Percentiles rank a stretch among this genome's conserved stretches.
phyloP scores from a whole-genome alignment of 352 stramenopile species.

The Globisporangium middletonii region DNA sequence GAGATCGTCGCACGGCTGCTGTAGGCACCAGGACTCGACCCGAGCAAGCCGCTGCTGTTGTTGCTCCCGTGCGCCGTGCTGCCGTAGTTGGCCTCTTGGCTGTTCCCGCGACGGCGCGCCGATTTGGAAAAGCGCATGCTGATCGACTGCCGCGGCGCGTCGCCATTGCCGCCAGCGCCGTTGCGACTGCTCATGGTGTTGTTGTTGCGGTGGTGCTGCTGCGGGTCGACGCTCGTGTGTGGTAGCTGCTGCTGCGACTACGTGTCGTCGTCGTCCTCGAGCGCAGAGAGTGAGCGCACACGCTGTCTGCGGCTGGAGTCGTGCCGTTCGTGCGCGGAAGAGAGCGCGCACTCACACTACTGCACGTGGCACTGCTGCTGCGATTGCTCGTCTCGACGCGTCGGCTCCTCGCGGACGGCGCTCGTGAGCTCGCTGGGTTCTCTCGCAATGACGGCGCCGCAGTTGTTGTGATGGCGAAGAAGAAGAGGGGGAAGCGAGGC shows the following conservation, averaged over 20 bases:
- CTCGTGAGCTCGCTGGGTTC: not conserved
- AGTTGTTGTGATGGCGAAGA: not conserved
- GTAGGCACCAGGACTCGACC: slow-evolving; percentile 35
- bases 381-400: not conserved
- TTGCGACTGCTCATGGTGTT: slow-evolving; percentile 3
- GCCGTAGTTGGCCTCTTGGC: slow-evolving; percentile 42
- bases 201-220: not conserved
- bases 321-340: no score
- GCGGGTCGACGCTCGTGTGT: not conserved
- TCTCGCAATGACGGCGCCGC: not conserved
- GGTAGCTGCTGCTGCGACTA: not conserved
- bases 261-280: no score
- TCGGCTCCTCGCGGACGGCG: not conserved
- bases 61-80: slow-evolving; percentile 16
- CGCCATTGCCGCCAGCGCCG: slow-evolving; percentile 16
- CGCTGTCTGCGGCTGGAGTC: no score
- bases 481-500: not conserved
- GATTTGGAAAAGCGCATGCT: slow-evolving; percentile 66
- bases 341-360: no score
- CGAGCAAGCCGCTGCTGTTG: slow-evolving; percentile 19
- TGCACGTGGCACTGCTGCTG: not conserved
- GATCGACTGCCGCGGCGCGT: slow-evolving; percentile 29
- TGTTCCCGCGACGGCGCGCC: slow-evolving; percentile 58
- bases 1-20: slow-evolving; percentile 52
- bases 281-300: no score